Percentiles rank a stretch among this genome's conserved stretches.
phyloP scores from a whole-genome alignment of 768 basidiomycete genomes.

The Mycena belliarum region DNA sequence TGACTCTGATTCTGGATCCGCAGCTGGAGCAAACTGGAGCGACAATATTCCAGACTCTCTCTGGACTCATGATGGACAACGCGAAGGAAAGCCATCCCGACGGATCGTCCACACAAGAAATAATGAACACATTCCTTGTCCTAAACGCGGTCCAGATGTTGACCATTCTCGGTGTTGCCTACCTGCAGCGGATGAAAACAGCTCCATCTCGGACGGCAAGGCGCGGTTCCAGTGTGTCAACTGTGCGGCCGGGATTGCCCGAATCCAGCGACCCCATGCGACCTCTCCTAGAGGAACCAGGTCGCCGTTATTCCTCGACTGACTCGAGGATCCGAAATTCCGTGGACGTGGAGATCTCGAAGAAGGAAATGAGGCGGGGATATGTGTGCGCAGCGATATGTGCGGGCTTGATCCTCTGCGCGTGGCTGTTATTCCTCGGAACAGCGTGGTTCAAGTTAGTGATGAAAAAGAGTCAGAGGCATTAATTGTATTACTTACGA shows the following conservation, averaged over 20 bases:
- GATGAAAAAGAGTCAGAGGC: conserved; percentile 34
- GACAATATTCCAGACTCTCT: conserved; percentile 62
- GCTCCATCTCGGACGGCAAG: conserved; percentile 6
- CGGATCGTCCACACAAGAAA: conserved; percentile 18
- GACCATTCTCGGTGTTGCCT: conserved; percentile 49
- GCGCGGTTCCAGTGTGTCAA: background rate
- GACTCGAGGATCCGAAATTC: conserved; percentile 23
- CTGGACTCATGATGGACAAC: conserved; percentile 68
- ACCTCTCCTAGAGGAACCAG: conserved; percentile 9
- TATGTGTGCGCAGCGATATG: conserved; percentile 47
- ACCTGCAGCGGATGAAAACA: conserved; percentile 47
- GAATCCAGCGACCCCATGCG: conserved; percentile 12
- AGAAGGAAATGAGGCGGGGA: conserved; percentile 48
- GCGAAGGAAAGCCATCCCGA: conserved; percentile 30
- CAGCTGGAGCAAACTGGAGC: conserved; percentile 78
- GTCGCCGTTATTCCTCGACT: conserved; percentile 24
- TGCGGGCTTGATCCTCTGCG: conserved; percentile 42
- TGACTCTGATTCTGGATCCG: background rate
- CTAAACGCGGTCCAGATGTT: conserved; percentile 56
- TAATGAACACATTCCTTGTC: conserved; percentile 29
- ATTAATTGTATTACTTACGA: too few relatives aligned
- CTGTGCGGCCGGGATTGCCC: conserved; percentile 1
- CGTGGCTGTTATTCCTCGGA: conserved; percentile 66
- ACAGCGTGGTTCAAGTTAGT: conserved; percentile 62
- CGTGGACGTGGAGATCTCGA: conserved; percentile 17